Evolutionary conservation across 192 early-diverging fungal genomes (phyloP).

Genomic region (Entomortierella beljakovae): DNA sequence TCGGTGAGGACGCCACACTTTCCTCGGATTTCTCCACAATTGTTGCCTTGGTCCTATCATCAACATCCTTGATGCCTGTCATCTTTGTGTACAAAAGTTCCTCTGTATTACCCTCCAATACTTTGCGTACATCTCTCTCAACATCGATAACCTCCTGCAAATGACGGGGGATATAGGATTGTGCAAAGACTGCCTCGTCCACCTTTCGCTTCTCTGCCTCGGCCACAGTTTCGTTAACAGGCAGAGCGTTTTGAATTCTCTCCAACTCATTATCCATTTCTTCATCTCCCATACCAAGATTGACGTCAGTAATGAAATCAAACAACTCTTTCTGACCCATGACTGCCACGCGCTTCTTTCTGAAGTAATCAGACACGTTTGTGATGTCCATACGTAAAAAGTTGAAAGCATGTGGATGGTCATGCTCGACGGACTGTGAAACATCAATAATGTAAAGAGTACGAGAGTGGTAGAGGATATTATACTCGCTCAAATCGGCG

Average conservation of each 20-base stretch:
- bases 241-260: slow-evolving; percentile 61
- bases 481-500: slow-evolving; percentile 98
- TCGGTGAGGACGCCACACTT: neutral
- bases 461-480: slow-evolving; percentile 89
- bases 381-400: slow-evolving; percentile 95
- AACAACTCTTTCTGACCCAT: slow-evolving; percentile 89
- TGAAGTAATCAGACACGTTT: slow-evolving; percentile 95
- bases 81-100: slow-evolving; percentile 66
- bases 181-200: slow-evolving; percentile 92
- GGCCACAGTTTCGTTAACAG: slow-evolving; percentile 55
- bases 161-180: slow-evolving; percentile 92
- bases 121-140: slow-evolving; percentile 82
- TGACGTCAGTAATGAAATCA: slow-evolving; percentile 82
- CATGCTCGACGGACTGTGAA: slow-evolving; percentile 98
- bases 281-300: slow-evolving; percentile 68
- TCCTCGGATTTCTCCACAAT: neutral
- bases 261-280: slow-evolving; percentile 78
- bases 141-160: slow-evolving; percentile 92
- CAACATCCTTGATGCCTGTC: slow-evolving; percentile 70
- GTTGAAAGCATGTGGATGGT: slow-evolving; percentile 96
- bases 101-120: slow-evolving; percentile 78
- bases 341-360: slow-evolving; percentile 76
- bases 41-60: slow-evolving; percentile 44
- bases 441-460: slow-evolving; percentile 96
- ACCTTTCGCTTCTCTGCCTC: slow-evolving; percentile 65